Evolutionary conservation across 345 rosid species (phyloP).

Genomic region (Acer saccharum): DNA sequence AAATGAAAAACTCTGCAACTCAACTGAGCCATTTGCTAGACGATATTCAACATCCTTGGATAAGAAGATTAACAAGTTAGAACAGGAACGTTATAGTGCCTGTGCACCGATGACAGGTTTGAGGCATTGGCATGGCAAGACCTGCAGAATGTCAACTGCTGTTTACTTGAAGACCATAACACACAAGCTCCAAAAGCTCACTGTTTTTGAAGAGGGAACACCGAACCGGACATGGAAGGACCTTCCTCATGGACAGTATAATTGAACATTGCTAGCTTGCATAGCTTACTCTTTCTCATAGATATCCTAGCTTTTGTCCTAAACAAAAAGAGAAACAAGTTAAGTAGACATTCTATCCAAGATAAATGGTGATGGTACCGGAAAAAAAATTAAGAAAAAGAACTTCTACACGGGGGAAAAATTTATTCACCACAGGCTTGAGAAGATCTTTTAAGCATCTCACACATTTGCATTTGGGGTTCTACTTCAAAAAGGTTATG

Average conservation of each 20-base stretch:
- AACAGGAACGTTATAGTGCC: slow-evolving; percentile 39
- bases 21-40: slow-evolving; percentile 7
- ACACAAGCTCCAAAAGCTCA: slow-evolving; percentile 34
- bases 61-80: slow-evolving; percentile 34
- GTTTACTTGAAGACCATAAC: slow-evolving; percentile 27
- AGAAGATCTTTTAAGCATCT: too few species aligned
- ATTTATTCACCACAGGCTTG: too few species aligned
- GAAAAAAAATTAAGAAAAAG: too few species aligned
- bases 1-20: slow-evolving; percentile 9
- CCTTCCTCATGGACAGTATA: slow-evolving; percentile 91
- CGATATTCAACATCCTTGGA: slow-evolving; percentile 18
- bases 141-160: slow-evolving; percentile 23
- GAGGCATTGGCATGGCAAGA: slow-evolving; percentile 35
- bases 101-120: slow-evolving; percentile 47
- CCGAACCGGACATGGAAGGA: slow-evolving; percentile 88
- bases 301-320: slow-evolving; percentile 94
- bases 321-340: not conserved
- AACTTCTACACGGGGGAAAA: too few species aligned
- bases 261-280: slow-evolving; percentile 65
- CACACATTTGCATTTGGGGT: too few species aligned
- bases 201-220: slow-evolving; percentile 55
- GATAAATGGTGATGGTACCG: too few species aligned
- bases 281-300: slow-evolving; percentile 94
- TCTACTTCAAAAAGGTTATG: too few species aligned
- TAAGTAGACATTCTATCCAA: too few species aligned